Conservation (phyloP, 2,329 filamentous ascomycete species). For the Bisporella sp. region DNA sequence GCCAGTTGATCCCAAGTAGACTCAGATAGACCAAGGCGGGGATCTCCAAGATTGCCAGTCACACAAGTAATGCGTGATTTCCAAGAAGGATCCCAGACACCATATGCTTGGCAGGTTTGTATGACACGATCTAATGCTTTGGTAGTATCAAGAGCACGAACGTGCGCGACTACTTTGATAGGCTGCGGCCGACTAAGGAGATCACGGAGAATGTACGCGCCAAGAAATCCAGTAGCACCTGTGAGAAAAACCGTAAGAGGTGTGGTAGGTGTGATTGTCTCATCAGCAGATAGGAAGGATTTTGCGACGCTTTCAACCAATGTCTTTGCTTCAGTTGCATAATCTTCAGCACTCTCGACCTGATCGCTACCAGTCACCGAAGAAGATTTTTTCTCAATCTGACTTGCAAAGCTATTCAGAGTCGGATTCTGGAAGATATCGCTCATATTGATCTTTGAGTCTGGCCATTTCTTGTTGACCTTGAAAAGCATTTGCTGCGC, state of each 20-base stretch:
- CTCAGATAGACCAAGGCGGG: slow-evolving; percentile 64
- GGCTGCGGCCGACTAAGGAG: slow-evolving; percentile 55
- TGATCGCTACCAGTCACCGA: slow-evolving; percentile 3
- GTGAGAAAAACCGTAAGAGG: slow-evolving; percentile 68
- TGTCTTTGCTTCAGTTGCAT: slow-evolving; percentile 36
- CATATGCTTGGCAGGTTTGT: slow-evolving; percentile 66
- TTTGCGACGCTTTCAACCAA: slow-evolving; percentile 31
- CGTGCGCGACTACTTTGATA: slow-evolving; percentile 64
- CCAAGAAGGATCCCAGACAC: slow-evolving; percentile 72
- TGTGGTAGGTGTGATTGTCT: slow-evolving; percentile 23
- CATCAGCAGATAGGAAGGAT: slow-evolving; percentile 30
- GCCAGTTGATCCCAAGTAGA: slow-evolving; percentile 58
- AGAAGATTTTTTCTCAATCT: slow-evolving; percentile 41
- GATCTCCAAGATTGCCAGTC: slow-evolving; percentile 66
- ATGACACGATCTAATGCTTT: slow-evolving; percentile 58
- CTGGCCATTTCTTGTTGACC: slow-evolving; percentile 53
- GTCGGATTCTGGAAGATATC: slow-evolving; percentile 64
- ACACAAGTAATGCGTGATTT: slow-evolving; percentile 56
- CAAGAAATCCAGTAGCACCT: slow-evolving; percentile 85
- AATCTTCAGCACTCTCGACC: slow-evolving; percentile 35
- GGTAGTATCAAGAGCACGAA: slow-evolving; percentile 58
- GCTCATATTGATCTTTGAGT: slow-evolving; percentile 62
- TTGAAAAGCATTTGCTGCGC: slow-evolving; percentile 75
- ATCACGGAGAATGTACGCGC: slow-evolving; percentile 71
- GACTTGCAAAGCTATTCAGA: slow-evolving; percentile 40